Conservation (phyloP, 768 basidiomycete species). For the Lactarius psammicola region DNA sequence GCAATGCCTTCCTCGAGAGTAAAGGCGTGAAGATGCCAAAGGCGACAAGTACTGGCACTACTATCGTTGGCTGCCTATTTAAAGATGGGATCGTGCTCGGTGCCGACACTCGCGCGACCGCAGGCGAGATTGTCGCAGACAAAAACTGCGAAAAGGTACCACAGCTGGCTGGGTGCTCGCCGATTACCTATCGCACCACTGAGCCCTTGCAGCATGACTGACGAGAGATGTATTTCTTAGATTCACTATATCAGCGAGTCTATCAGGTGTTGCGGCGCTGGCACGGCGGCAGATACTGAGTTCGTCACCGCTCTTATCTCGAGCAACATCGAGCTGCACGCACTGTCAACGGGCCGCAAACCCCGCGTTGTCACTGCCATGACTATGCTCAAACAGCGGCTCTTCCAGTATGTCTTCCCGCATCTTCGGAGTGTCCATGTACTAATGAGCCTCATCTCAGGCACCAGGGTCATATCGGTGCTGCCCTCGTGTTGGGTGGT, state of each 20-base stretch:
- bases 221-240: conserved; percentile 41
- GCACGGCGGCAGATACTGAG: conserved; percentile 98
- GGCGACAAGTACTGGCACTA: conserved; percentile 92
- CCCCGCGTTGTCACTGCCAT: conserved; percentile 96
- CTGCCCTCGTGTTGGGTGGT: conserved; percentile 93
- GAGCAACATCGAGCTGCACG: conserved; percentile 93
- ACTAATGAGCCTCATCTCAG: conserved; percentile 40
- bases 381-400: conserved; percentile 98
- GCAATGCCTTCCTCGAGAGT: conserved; percentile 68
- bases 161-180: not conserved
- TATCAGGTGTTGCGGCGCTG: conserved; percentile 97
- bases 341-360: conserved; percentile 85
- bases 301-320: conserved; percentile 93
- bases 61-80: conserved; percentile 95
- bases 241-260: conserved; percentile 96
- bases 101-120: conserved; percentile 95
- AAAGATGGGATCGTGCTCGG: conserved; percentile 92
- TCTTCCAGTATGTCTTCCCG: conserved; percentile 63
- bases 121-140: conserved; percentile 92
- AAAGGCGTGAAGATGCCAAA: conserved; percentile 76
- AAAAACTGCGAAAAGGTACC: conserved; percentile 99
- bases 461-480: conserved; percentile 91
- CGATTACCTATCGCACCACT: not conserved
- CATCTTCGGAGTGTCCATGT: not conserved
- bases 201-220: not conserved